Conservation (phyloP, 345 rosid species). For the Punica granatum region DNA sequence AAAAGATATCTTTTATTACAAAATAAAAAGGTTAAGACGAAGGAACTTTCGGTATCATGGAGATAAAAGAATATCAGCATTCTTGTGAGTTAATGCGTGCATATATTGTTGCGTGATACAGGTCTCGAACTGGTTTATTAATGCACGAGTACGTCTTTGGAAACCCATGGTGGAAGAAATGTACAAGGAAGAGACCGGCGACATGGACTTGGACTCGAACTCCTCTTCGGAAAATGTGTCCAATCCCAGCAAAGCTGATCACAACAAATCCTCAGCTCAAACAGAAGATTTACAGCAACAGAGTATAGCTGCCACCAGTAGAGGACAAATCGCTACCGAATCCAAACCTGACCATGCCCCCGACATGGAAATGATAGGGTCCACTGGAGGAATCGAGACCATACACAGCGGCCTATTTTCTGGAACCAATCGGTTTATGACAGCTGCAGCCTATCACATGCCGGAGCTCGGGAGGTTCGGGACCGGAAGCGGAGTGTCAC, state of each 20-base stretch:
- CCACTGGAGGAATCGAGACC: constrained; percentile 24
- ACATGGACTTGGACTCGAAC: constrained; percentile 58
- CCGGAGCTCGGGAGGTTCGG: constrained; percentile 54
- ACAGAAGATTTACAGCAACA: constrained; percentile 44
- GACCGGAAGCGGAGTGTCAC: constrained; percentile 64
- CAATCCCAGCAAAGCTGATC: constrained; percentile 26
- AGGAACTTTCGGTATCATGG: too few species aligned
- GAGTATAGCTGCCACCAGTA: constrained; percentile 29
- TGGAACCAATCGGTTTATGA: constrained; percentile 37
- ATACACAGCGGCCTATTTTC: constrained; percentile 22
- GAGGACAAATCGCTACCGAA: constrained; percentile 33
- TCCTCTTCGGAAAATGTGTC: constrained; percentile 62
- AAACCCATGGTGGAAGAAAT: constrained; percentile 99
- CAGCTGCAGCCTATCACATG: constrained; percentile 57
- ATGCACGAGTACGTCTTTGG: constrained; percentile 98
- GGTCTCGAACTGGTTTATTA: constrained; percentile 99
- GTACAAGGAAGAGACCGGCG: constrained; percentile 94
- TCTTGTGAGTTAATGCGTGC: too few species aligned
- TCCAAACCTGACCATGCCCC: constrained; percentile 25
- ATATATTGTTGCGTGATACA: constrained; percentile 12
- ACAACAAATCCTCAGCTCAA: constrained; percentile 27
- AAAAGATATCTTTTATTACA: too few species aligned
- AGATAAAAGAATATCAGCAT: too few species aligned
- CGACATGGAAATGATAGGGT: constrained; percentile 27
- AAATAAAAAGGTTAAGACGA: too few species aligned